Base-by-base conservation (phyloP, 345 rosid species). In the Salix arbutifolia region DNA sequence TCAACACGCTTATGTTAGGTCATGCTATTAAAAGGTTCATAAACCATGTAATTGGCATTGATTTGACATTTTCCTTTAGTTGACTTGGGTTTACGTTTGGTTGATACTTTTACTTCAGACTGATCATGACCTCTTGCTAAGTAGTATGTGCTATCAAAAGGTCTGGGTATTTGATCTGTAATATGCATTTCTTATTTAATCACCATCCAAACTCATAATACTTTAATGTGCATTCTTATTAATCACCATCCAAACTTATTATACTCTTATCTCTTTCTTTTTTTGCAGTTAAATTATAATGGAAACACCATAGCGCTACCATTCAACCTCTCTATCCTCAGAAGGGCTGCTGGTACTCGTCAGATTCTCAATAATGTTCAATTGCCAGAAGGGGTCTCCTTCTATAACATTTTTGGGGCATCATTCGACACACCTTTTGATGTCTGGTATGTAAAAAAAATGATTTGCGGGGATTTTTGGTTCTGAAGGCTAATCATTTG, bases 381-480 rank as follows among this genome's bases (percentile, higher is more conserved):
- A 79, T 91, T 94, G 68, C 97, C 97, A 3, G 81, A 85, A 80
- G 93, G 89, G 70, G 87, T 94, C 50, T 70, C 84, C 78, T 94
- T 91, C 86, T 94, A 91, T 74, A 94, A 91, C 84, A 89, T 94
- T 31, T 91, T 76, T 65, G 98, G 97, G 83, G 89, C 89, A 79
- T 86, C 98, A 21, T 86, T 76, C 67, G 92, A 91, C 81, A 90
- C 97, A 0, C 96, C 94, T 70, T 94, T 94, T 35, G 91, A 94
- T 81, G 96, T 92, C 78, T 81, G 96, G 97, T 94, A 90, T 42
- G 46, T 69, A 88, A 78, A 69, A 50, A 26, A 76, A 71, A 44
- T 26, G 1, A 56, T 44, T 53, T 19, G 42, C 48, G 35, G 71
- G 4, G 17, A 12, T 18, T 16, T 30, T 67, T 72, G n/a, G 26